Conservation (phyloP, 768 basidiomycete genomes). For the Leucogyrophana mollusca region DNA sequence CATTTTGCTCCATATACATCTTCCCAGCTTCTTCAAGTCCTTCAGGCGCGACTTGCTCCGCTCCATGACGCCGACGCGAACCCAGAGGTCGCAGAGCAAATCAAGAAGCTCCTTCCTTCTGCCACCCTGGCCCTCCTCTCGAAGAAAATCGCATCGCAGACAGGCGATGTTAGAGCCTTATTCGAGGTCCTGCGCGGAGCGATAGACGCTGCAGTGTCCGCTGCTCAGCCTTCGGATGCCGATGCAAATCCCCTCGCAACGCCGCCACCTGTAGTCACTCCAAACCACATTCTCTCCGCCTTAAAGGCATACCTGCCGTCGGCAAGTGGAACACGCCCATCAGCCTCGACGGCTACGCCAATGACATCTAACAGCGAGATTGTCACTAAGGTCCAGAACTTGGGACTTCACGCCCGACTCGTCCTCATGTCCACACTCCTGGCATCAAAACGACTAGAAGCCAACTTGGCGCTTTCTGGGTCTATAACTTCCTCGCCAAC, state of each 20-base stretch:
- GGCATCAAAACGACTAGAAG: slow-evolving; percentile 60
- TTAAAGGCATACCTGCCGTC: slow-evolving; percentile 68
- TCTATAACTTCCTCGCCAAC: slow-evolving; percentile 31
- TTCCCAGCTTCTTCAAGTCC: slow-evolving; percentile 65
- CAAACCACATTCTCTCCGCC: slow-evolving; percentile 68
- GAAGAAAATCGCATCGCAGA: slow-evolving; percentile 78
- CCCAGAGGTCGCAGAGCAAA: slow-evolving; percentile 17
- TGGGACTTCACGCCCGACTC: slow-evolving; percentile 75
- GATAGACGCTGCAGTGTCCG: slow-evolving; percentile 63
- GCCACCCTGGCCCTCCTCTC: slow-evolving; percentile 68
- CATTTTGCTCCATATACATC: slow-evolving; percentile 84
- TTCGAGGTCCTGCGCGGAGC: slow-evolving; percentile 81
- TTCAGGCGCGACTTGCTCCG: slow-evolving; percentile 59
- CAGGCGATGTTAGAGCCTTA: slow-evolving; percentile 79
- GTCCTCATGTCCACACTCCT: slow-evolving; percentile 64
- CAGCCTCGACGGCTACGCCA: slow-evolving; percentile 16
- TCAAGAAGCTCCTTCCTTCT: slow-evolving; percentile 58
- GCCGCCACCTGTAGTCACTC: slow-evolving; percentile 49
- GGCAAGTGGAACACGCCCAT: slow-evolving; percentile 15
- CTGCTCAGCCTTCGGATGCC: slow-evolving; percentile 12
- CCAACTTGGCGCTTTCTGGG: slow-evolving; percentile 51
- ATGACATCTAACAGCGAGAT: slow-evolving; percentile 71
- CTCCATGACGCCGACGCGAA: slow-evolving; percentile 37
- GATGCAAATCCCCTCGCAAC: slow-evolving; percentile 28
- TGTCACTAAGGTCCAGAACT: slow-evolving; percentile 59